These are phyloP conservation scores for Peronospora belbahrii DNA, from an alignment of 352 stramenopile species.

Conservation along the genomic window DNA sequence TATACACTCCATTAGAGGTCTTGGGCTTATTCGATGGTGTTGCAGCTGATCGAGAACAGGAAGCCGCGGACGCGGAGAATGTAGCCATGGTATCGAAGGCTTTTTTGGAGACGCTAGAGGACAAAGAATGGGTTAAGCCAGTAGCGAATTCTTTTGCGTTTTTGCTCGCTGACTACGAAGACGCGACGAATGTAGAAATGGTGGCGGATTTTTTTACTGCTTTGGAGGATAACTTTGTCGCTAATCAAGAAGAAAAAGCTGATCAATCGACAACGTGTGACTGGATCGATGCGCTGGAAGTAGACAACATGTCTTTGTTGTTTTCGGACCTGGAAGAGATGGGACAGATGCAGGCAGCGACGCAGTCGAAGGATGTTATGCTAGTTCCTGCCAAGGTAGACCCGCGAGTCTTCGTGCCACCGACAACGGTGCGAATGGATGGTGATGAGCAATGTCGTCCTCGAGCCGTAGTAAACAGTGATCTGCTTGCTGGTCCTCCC, in stretches of 20 bases:
- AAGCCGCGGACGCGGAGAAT: constrained; percentile 15
- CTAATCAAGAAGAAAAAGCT: constrained; percentile 4
- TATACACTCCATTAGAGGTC: not conserved
- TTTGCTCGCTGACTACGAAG: constrained; percentile 8
- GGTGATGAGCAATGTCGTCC: constrained; percentile 5
- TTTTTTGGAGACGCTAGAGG: constrained; percentile 21
- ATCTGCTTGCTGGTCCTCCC: constrained; percentile 42
- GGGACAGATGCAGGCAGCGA: constrained; percentile 2
- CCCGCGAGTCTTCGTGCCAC: constrained; percentile 48
- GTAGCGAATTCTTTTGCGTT: not conserved
- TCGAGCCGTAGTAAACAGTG: constrained; percentile 10
- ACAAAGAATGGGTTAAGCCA: constrained; percentile 10
- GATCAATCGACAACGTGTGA: constrained; percentile 16
- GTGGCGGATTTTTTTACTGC: constrained; percentile 32
- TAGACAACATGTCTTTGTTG: constrained; percentile 39
- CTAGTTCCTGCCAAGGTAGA: constrained; percentile 24
- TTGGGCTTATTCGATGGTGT: constrained; percentile 3
- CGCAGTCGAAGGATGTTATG: constrained; percentile 1
- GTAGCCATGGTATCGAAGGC: constrained; percentile 24
- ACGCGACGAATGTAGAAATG: constrained; percentile 39
- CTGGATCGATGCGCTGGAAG: constrained; percentile 48
- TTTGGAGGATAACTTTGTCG: constrained; percentile 19
- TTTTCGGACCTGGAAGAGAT: constrained; percentile 35
- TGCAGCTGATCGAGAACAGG: constrained; percentile 2
- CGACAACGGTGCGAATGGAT: constrained; percentile 48